Conservation (phyloP, 192 early-diverging fungal genomes). For the Coemansia reversa region DNA sequence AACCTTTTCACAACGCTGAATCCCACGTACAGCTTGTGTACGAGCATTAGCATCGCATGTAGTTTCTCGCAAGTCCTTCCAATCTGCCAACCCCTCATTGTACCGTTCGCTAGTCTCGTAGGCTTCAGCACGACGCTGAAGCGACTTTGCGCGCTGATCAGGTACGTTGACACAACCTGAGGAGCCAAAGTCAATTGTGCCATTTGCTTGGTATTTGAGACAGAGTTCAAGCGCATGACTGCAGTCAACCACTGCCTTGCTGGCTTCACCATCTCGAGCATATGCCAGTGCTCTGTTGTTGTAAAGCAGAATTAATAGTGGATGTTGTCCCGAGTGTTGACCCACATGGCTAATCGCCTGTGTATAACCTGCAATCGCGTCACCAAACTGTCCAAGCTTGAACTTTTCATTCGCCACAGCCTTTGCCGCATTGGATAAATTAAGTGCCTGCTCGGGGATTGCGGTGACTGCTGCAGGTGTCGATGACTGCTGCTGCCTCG, state of each 20-base stretch:
- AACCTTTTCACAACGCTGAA: slow-evolving; percentile 60
- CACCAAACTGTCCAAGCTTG: slow-evolving; percentile 87
- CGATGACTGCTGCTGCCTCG: not conserved
- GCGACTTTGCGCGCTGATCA: slow-evolving; percentile 71
- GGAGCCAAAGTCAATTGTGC: slow-evolving; percentile 17
- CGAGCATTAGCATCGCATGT: slow-evolving; percentile 28
- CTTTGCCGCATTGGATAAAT: slow-evolving; percentile 40
- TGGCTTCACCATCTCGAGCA: slow-evolving; percentile 82
- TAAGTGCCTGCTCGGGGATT: slow-evolving; percentile 18
- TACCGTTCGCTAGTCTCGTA: slow-evolving; percentile 84
- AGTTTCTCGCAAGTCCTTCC: slow-evolving; percentile 48
- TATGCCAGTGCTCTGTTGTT: slow-evolving; percentile 84
- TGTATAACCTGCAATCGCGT: slow-evolving; percentile 73
- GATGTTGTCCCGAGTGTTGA: slow-evolving; percentile 56
- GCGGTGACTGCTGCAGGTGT: slow-evolving; percentile 18
- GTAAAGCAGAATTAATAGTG: slow-evolving; percentile 62
- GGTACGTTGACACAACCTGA: slow-evolving; percentile 30
- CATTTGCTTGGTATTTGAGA: slow-evolving; percentile 33
- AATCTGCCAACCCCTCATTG: slow-evolving; percentile 63
- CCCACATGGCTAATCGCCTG: slow-evolving; percentile 62
- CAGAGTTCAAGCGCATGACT: slow-evolving; percentile 45
- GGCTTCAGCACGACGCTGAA: slow-evolving; percentile 75
- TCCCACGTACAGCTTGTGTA: slow-evolving; percentile 51
- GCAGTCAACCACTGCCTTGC: slow-evolving; percentile 70
- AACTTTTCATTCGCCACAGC: slow-evolving; percentile 77